Conservation (phyloP, 1,139 yeast genomes). For the Yamadazyma epiphylla region DNA sequence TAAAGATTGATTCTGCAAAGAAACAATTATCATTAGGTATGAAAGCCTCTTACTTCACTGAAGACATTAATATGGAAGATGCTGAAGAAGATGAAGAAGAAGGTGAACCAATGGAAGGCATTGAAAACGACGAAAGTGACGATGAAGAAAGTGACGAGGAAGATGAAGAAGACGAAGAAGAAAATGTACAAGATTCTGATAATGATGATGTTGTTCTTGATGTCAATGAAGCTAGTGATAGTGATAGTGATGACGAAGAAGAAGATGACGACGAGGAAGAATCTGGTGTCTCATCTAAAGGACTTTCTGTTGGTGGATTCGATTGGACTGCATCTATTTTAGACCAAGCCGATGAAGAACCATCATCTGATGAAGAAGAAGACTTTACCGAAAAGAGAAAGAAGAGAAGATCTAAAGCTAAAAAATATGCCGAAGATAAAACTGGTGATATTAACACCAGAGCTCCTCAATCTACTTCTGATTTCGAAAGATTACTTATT, state of each 20-base stretch:
- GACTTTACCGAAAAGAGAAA: conserved; percentile 42
- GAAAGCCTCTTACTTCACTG: conserved; percentile 86
- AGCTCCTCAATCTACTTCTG: conserved; percentile 87
- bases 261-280: conserved; percentile 13
- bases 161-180: conserved; percentile 18
- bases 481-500: conserved; percentile 84
- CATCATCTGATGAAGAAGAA: conserved; percentile 56
- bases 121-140: conserved; percentile 22
- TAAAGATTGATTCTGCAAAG: conserved; percentile 60
- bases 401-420: conserved; percentile 43
- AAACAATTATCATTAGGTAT: conserved; percentile 82
- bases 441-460: conserved; percentile 81
- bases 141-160: conserved; percentile 23
- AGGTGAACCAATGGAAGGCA: conserved; percentile 21
- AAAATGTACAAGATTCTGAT: conserved; percentile 17
- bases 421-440: conserved; percentile 61
- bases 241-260: conserved; percentile 17
- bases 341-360: conserved; percentile 67
- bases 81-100: conserved; percentile 30
- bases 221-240: conserved; percentile 19
- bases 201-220: conserved; percentile 20
- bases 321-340: conserved; percentile 93
- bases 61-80: conserved; percentile 29
- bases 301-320: conserved; percentile 79
- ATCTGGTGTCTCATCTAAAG: conserved; percentile 24